These are phyloP conservation scores for Didymella sp. DNA, from an alignment of 2,329 filamentous ascomycete species.

Conservation along the genomic window DNA sequence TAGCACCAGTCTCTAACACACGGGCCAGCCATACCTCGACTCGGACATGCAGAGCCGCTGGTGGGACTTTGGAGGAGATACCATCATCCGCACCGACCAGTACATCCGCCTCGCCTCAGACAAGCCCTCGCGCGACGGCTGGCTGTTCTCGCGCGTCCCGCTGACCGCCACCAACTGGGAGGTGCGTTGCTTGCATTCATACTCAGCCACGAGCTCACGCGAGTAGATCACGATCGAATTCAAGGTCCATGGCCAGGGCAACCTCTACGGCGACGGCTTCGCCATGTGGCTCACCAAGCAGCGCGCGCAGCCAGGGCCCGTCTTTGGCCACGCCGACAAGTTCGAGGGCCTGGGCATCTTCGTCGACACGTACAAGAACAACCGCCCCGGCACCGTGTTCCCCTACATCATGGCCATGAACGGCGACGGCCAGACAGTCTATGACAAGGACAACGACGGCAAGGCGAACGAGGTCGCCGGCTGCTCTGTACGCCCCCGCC, in stretches of 20 bases:
- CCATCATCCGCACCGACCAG: conserved; percentile 76
- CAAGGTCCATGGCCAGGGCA: conserved; percentile 86
- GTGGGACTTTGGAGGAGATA: conserved; percentile 98
- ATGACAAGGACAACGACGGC: conserved; percentile 94
- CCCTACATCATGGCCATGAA: conserved; percentile 99
- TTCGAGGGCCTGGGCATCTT: conserved; percentile 96
- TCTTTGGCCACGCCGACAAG: conserved; percentile 86
- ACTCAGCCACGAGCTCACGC: conserved; percentile 32
- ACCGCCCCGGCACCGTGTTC: conserved; percentile 92
- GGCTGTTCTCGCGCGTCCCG: conserved; percentile 92
- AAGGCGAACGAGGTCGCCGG: conserved; percentile 92
- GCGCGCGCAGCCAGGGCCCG: conserved; percentile 77
- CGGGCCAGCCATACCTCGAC: conserved; percentile 86
- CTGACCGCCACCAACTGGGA: conserved; percentile 99
- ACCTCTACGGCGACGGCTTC: conserved; percentile 94
- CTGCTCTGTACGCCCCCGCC: conserved; percentile 70
- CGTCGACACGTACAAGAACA: conserved; percentile 99
- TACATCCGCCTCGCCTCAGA: conserved; percentile 94
- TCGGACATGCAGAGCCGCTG: conserved; percentile 97
- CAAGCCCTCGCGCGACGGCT: conserved; percentile 87
- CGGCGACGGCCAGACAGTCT: conserved; percentile 85
- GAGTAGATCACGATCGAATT: conserved; percentile 86
- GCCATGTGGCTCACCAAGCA: conserved; percentile 98
- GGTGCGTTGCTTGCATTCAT: conserved; percentile 49
- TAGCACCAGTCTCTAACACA: too few relatives aligned